Evolutionary conservation across 208 protist genomes (phyloP).

Genomic region (Jaenimonas drosophilae): DNA sequence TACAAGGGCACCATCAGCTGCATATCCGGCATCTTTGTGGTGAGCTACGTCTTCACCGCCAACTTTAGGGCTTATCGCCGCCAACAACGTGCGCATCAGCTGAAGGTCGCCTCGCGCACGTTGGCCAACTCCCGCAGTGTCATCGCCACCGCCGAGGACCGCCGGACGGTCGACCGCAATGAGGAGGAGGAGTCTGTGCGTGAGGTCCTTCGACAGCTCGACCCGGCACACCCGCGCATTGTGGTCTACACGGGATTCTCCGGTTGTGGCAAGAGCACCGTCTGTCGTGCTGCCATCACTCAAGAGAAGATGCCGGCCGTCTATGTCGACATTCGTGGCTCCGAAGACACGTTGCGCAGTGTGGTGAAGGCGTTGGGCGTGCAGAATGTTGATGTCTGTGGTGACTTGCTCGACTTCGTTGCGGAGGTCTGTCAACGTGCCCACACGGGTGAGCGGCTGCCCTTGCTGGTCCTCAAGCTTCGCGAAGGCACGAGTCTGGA

Average conservation of each 20-base stretch:
- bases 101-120: conserved; percentile 23
- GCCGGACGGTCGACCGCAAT: conserved; percentile 12
- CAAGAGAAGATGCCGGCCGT: conserved; percentile 30
- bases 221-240: conserved; percentile 25
- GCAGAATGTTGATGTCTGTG: conserved; percentile 72
- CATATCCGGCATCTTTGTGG: conserved; percentile 31
- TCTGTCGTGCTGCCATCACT: conserved; percentile 23
- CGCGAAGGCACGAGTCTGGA: conserved; percentile 46
- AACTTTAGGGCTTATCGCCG: conserved; percentile 37
- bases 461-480: conserved; percentile 62
- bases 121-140: conserved; percentile 18
- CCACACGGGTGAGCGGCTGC: conserved; percentile 11
- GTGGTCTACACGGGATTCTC: conserved; percentile 50
- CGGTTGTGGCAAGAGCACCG: conserved; percentile 47
- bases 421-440: conserved; percentile 27
- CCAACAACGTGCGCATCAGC: conserved; percentile 36
- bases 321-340: conserved; percentile 23
- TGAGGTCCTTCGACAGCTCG: conserved; percentile 24
- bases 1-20: conserved; percentile 65
- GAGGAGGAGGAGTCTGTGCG: conserved; percentile 32
- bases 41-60: conserved; percentile 42
- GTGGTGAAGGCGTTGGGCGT: conserved; percentile 59
- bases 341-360: conserved; percentile 22
- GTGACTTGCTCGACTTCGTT: conserved; percentile 70
- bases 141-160: conserved; percentile 14